phyloP scores from a whole-genome alignment of 768 basidiomycete genomes.

The Termitomyces sp. region DNA sequence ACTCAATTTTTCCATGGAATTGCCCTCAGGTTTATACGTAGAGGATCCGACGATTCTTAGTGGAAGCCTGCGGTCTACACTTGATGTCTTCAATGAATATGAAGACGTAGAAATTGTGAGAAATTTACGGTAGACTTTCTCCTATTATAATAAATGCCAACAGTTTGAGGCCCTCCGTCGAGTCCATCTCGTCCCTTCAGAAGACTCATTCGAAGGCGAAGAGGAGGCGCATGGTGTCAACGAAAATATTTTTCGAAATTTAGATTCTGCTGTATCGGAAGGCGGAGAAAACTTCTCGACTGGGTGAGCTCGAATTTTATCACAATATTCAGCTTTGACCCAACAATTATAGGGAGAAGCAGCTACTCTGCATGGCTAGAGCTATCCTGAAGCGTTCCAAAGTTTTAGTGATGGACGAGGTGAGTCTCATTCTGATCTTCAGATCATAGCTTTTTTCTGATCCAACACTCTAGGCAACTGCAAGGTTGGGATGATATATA shows the following conservation, averaged over 20 bases:
- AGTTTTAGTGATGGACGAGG: slow-evolving; percentile 80
- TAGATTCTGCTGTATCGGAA: slow-evolving; percentile 73
- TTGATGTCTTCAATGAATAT: slow-evolving; percentile 86
- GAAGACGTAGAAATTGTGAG: slow-evolving; percentile 76
- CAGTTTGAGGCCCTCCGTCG: slow-evolving; percentile 82
- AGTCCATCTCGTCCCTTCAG: slow-evolving; percentile 70
- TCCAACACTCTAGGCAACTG: slow-evolving; percentile 46
- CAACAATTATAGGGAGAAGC: slow-evolving; percentile 53
- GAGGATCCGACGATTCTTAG: slow-evolving; percentile 90
- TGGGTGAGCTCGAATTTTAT: slow-evolving; percentile 39
- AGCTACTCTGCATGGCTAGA: slow-evolving; percentile 80
- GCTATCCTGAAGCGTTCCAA: slow-evolving; percentile 73
- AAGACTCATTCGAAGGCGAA: slow-evolving; percentile 40
- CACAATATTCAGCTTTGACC: background rate
- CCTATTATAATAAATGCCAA: background rate
- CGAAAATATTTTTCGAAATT: slow-evolving; percentile 67
- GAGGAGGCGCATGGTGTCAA: slow-evolving; percentile 51
- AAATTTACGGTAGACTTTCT: background rate
- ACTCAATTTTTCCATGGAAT: background rate
- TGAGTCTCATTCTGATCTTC: slow-evolving; percentile 15
- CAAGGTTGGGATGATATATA: slow-evolving; percentile 36
- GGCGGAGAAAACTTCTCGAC: slow-evolving; percentile 89
- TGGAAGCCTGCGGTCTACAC: slow-evolving; percentile 71
- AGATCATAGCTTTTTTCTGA: slow-evolving; percentile 3
- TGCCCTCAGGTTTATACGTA: slow-evolving; percentile 16